phyloP scores from a whole-genome alignment of 139 green algal genomes.

The Chlorella sp. region DNA sequence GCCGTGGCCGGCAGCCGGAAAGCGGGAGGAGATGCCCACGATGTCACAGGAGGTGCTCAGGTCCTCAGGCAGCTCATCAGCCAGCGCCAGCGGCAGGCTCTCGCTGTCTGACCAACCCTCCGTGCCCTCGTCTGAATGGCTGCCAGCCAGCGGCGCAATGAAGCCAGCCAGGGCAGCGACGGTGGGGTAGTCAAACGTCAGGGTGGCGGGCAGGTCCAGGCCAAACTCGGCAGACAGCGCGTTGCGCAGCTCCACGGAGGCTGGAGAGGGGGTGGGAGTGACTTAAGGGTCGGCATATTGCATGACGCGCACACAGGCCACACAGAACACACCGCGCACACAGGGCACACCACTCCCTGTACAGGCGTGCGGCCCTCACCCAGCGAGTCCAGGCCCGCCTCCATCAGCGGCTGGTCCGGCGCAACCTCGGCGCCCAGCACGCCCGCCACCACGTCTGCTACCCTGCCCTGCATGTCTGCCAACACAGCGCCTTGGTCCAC shows the following conservation, averaged over 20 bases:
- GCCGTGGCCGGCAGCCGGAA: no score
- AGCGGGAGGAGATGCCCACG: no score
- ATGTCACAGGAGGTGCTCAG: neutral
- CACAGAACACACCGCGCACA: neutral
- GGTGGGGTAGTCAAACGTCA: conserved; percentile 67
- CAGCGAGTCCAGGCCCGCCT: conserved; percentile 64
- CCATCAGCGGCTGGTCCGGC: conserved; percentile 32
- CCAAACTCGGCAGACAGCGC: conserved; percentile 16
- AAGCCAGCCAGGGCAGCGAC: conserved; percentile 35
- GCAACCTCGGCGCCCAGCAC: neutral
- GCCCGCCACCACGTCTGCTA: neutral
- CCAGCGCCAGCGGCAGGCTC: neutral
- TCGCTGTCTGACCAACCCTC: no score
- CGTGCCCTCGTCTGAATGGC: neutral
- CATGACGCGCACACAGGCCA: neutral
- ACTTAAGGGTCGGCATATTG: neutral
- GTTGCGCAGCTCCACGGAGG: conserved; percentile 43
- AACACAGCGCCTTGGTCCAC: no score
- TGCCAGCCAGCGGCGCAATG: conserved; percentile 15
- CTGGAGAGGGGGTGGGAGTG: neutral
- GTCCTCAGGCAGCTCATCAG: neutral
- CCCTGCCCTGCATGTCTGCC: neutral
- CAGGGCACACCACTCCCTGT: neutral
- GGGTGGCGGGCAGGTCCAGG: conserved; percentile 39
- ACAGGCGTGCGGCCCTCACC: conserved; percentile 16